These are phyloP conservation scores for Nemania bipapillata DNA, from an alignment of 2,329 filamentous ascomycete genomes.

Conservation along the genomic window DNA sequence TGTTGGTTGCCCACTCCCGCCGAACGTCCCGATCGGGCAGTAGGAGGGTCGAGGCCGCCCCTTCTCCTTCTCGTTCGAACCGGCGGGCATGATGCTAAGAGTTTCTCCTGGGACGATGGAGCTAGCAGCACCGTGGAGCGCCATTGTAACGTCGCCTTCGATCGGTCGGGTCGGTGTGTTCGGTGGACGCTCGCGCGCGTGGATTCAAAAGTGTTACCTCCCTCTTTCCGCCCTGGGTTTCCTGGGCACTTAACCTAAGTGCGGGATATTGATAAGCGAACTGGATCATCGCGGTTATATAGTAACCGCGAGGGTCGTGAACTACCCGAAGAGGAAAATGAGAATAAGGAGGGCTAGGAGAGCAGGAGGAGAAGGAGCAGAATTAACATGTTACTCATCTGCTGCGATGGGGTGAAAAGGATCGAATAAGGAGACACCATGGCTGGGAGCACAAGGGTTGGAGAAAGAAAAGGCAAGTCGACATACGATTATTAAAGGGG, in stretches of 20 bases:
- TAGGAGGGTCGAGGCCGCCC: background rate
- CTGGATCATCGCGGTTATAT: constrained; percentile 1
- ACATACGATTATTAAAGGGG: background rate
- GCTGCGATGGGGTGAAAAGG: background rate
- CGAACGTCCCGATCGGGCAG: constrained; percentile 9
- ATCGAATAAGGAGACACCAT: background rate
- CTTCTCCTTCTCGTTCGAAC: background rate
- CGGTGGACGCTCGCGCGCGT: background rate
- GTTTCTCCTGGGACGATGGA: background rate
- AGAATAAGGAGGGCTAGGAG: no score
- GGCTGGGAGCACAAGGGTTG: background rate
- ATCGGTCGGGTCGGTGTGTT: background rate
- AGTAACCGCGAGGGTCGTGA: background rate
- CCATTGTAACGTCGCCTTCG: constrained; percentile 12
- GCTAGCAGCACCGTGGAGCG: background rate
- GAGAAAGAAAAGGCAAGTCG: background rate
- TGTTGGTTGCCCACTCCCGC: background rate
- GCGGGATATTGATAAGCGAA: background rate
- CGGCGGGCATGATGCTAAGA: background rate
- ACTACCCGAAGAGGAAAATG: constrained; percentile 20
- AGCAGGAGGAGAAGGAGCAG: background rate
- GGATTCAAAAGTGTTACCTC: no score
- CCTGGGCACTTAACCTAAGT: background rate
- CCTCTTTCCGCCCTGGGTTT: background rate
- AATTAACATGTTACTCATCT: background rate